Conservation (phyloP, 225 moss, liverwort and hornwort species). For the Bryoerythrophyllum caledonicum region DNA sequence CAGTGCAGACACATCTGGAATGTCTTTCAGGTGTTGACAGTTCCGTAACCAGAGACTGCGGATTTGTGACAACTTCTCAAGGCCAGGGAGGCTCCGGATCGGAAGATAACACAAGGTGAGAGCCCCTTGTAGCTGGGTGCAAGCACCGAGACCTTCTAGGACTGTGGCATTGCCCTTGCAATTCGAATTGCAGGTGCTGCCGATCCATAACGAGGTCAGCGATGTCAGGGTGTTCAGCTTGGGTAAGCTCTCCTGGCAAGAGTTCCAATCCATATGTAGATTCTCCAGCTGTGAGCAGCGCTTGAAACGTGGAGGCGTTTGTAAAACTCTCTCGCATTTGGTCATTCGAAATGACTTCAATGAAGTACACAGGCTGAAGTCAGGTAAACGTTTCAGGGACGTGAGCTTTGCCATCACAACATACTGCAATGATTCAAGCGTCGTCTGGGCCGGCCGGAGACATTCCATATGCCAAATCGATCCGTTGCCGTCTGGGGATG, state of each 20-base stretch:
- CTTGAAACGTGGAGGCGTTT: neutral
- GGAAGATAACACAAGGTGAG: neutral
- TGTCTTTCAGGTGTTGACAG: neutral
- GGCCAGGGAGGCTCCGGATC: neutral
- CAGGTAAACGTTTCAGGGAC: accelerated
- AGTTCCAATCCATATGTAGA: neutral
- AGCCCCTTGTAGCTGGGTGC: neutral
- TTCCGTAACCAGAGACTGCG: neutral
- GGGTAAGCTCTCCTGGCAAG: neutral
- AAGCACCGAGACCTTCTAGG: neutral
- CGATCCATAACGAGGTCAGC: neutral
- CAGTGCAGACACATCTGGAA: neutral
- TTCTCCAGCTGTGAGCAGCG: neutral
- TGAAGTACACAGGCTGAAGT: neutral
- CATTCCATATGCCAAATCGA: neutral
- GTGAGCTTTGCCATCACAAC: accelerated
- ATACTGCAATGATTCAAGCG: neutral
- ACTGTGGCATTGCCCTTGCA: neutral
- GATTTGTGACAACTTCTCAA: neutral
- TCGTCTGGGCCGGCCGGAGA: neutral
- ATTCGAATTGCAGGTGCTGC: neutral
- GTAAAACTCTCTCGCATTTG: neutral
- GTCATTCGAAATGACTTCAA: neutral
- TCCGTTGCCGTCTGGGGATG: neutral
- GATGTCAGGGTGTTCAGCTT: neutral